phyloP scores from a whole-genome alignment of 1,139 yeast genomes.

The Candida sanyaensis region DNA sequence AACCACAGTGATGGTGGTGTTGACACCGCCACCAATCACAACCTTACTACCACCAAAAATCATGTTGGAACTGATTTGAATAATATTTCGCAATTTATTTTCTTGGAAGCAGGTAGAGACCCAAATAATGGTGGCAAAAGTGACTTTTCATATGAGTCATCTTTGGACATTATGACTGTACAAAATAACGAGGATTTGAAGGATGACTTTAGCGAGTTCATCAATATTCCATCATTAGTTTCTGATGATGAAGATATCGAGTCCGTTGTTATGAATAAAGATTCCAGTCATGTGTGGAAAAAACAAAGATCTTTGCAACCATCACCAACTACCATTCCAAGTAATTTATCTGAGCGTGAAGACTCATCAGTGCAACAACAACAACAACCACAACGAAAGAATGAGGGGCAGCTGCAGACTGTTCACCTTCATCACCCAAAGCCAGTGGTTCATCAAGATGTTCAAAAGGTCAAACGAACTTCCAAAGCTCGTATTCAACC shows the following conservation, averaged over 20 bases:
- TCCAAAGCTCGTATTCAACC: slow-evolving; percentile 4
- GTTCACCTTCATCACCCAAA: slow-evolving; percentile 2
- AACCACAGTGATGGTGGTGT: slow-evolving; percentile 1
- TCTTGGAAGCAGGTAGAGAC: slow-evolving; percentile 10
- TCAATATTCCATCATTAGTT: slow-evolving; percentile 14
- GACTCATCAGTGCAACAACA: background rate
- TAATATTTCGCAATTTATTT: slow-evolving; percentile 11
- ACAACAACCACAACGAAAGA: slow-evolving; percentile 5
- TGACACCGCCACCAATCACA: slow-evolving; percentile 1
- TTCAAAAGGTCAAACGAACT: background rate
- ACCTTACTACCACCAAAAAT: background rate
- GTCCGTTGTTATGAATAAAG: slow-evolving; percentile 12
- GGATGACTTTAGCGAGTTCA: slow-evolving; percentile 13
- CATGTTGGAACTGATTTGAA: slow-evolving; percentile 7
- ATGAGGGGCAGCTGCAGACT: background rate
- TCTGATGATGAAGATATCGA: slow-evolving; percentile 14
- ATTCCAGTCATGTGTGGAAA: slow-evolving; percentile 10
- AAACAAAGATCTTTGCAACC: slow-evolving; percentile 12
- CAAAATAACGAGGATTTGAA: slow-evolving; percentile 14
- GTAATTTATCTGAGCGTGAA: slow-evolving; percentile 3
- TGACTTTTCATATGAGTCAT: slow-evolving; percentile 8
- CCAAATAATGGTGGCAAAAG: slow-evolving; percentile 7
- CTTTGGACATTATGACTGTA: slow-evolving; percentile 16
- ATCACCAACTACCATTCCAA: slow-evolving; percentile 14
- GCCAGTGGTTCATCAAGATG: slow-evolving; percentile 4